A percentile compares a stretch with the other conserved stretches of the same genome.
Conservation (phyloP, 805 yeast genomes). For the Candida orba region DNA sequence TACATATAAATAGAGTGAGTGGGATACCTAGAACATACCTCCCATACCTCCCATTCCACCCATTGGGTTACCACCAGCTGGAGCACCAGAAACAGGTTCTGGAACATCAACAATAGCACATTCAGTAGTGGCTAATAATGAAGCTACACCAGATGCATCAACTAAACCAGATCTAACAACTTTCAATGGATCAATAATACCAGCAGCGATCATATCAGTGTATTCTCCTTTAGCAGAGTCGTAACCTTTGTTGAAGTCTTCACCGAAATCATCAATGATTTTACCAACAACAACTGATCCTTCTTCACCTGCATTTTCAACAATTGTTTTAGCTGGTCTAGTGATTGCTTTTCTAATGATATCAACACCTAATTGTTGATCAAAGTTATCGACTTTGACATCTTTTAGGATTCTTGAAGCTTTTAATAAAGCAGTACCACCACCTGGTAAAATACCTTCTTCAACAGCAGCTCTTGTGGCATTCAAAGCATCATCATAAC, state of each 20-base stretch:
- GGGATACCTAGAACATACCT: slow-evolving; percentile 32
- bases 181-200: slow-evolving; percentile 98
- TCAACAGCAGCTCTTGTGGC: slow-evolving; percentile 99
- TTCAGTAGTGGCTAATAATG: slow-evolving; percentile 95
- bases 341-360: slow-evolving; percentile 92
- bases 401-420: slow-evolving; percentile 61
- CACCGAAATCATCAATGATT: slow-evolving; percentile 44
- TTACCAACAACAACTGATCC: slow-evolving; percentile 96
- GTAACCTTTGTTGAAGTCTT: slow-evolving; percentile 85
- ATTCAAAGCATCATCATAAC: slow-evolving; percentile 97
- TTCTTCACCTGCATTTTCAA: slow-evolving; percentile 98
- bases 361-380: slow-evolving; percentile 95
- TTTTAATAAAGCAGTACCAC: slow-evolving; percentile 97
- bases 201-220: slow-evolving; percentile 93
- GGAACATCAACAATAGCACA: slow-evolving; percentile 98
- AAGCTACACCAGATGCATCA: slow-evolving; percentile 97
- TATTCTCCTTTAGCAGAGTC: slow-evolving; percentile 90
- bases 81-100: slow-evolving; percentile 48
- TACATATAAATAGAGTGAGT: too few relatives aligned
- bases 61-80: slow-evolving; percentile 32
- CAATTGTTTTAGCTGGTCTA: slow-evolving; percentile 93
- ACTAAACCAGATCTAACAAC: slow-evolving; percentile 95
- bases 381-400: slow-evolving; percentile 69
- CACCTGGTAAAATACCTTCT: slow-evolving; percentile 99
- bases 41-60: slow-evolving; percentile 65